A percentile compares a stretch with the other conserved stretches of the same genome.
These are phyloP conservation scores for Circinella umbellata DNA, from an alignment of 371 early-diverging fungal species.

Conservation along the genomic window DNA sequence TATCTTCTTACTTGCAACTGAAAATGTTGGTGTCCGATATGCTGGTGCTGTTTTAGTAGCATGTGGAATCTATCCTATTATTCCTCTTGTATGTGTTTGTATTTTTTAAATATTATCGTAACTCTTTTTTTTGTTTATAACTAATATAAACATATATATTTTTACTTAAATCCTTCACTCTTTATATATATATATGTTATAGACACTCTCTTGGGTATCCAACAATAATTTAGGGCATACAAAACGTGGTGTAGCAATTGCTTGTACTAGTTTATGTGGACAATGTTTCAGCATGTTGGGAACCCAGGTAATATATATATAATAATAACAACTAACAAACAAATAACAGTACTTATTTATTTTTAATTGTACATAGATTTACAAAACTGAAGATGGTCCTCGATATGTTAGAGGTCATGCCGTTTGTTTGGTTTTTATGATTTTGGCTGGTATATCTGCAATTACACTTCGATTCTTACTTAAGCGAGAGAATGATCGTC, in stretches of 20 bases:
- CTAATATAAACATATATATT: too few relatives aligned
- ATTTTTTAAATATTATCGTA: background rate
- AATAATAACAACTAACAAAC: background rate
- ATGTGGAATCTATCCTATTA: slow-evolving; percentile 60
- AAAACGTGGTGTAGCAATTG: slow-evolving; percentile 59
- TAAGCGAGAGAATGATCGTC: slow-evolving; percentile 50
- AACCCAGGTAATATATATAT: slow-evolving; percentile 41
- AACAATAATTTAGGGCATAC: slow-evolving; percentile 65
- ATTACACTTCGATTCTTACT: slow-evolving; percentile 41
- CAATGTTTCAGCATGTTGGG: slow-evolving; percentile 61
- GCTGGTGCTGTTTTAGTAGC: slow-evolving; percentile 60
- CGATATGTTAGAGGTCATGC: slow-evolving; percentile 56
- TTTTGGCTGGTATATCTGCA: slow-evolving; percentile 29
- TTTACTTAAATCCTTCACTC: too few relatives aligned
- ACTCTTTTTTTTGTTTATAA: too few relatives aligned
- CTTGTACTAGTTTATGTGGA: slow-evolving; percentile 56
- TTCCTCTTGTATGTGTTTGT: slow-evolving; percentile 32
- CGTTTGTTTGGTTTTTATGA: slow-evolving; percentile 52
- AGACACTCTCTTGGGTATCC: slow-evolving; percentile 58
- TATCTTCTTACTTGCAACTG: slow-evolving; percentile 41
- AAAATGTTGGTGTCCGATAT: slow-evolving; percentile 49
- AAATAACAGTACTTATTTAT: background rate
- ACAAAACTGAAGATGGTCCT: slow-evolving; percentile 49
- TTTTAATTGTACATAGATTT: slow-evolving; percentile 31
- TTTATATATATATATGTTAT: background rate